Evolutionary conservation across 192 early-diverging fungal species (phyloP), one percentile per base, ranked within the genome.

Genomic region (Jimgerdemannia lactiflua): DNA sequence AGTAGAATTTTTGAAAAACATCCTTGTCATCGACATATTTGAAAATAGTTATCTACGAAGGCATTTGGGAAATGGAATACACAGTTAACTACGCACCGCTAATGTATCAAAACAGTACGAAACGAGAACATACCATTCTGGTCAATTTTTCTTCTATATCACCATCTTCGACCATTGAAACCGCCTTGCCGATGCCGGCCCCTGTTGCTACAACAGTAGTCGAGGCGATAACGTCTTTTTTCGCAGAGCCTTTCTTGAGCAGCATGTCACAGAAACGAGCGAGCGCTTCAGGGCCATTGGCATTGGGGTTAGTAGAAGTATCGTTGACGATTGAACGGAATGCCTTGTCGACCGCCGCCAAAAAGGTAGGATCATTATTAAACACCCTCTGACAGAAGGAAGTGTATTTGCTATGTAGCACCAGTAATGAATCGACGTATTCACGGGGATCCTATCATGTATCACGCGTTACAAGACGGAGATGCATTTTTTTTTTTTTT

Each of bases 21-120:
- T 96, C 95, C 74, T 96, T 96, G 72, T 96, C 95, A 66, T 95
- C 92, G 19, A 96, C 87, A 79, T 95, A 96, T 66, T 93, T 92
- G 81, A 96, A 96, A 8, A 96, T 76, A 18, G 88, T 84, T 20
- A 95, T 87, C 87, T 86, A 75, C 18, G 67, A 3, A n/a, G 2
- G 29, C 3, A 54, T 39, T 71, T 39, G 63, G 2, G 41, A 43
- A 8, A 18, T 59, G 49, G 1, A 29, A 29, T 29, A 29, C 29
- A 29, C 29, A 29, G 29, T 29, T 29, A 29, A 29, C 29, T 29
- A 29, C 29, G 29, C 29, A 29, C 29, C 29, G 29, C 29, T 29
- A 29, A 29, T 29, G 29, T 29, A 29, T 1, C 29, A 29, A 29
- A 29, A 1, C 29, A 29, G 29, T 1, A 29, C 29, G 29, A 29